A percentile compares a stretch with the other conserved stretches of the same genome.
Evolutionary conservation across 2,329 filamentous ascomycete species (phyloP).

Genomic region (Colletotrichum somersetense): DNA sequence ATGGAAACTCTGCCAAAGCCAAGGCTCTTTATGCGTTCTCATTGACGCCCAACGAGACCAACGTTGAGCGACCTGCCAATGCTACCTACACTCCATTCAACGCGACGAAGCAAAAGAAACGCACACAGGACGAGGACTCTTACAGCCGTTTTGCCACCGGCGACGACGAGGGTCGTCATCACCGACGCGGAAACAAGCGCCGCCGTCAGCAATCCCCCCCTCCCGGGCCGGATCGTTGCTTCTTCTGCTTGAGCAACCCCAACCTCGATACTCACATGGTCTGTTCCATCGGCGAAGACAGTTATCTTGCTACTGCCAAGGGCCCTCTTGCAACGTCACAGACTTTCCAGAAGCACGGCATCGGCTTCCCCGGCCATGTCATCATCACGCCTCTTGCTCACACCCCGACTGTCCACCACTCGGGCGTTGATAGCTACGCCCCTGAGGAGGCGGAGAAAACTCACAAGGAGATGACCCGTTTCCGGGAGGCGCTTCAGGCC

Average conservation of each 20-base stretch:
- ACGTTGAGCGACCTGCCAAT: constrained; percentile 73
- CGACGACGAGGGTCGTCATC: constrained; percentile 55
- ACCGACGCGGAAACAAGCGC: constrained; percentile 59
- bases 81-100: constrained; percentile 82
- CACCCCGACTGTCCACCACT: constrained; percentile 77
- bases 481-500: constrained; percentile 80
- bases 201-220: constrained; percentile 64
- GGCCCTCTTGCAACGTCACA: constrained; percentile 81
- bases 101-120: constrained; percentile 67
- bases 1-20: constrained; percentile 80
- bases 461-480: constrained; percentile 84
- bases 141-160: constrained; percentile 68
- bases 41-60: constrained; percentile 73
- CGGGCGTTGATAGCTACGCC: constrained; percentile 66
- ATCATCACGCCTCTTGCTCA: constrained; percentile 93
- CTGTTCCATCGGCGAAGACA: constrained; percentile 86
- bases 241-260: constrained; percentile 94
- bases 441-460: constrained; percentile 71
- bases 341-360: constrained; percentile 73
- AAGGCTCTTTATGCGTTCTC: constrained; percentile 86
- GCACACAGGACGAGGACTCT: constrained; percentile 61
- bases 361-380: constrained; percentile 86
- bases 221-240: constrained; percentile 83
- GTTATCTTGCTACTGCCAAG: constrained; percentile 92
- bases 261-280: constrained; percentile 89